Conservation (phyloP, 192 early-diverging fungal genomes). For the Podila epigama region DNA sequence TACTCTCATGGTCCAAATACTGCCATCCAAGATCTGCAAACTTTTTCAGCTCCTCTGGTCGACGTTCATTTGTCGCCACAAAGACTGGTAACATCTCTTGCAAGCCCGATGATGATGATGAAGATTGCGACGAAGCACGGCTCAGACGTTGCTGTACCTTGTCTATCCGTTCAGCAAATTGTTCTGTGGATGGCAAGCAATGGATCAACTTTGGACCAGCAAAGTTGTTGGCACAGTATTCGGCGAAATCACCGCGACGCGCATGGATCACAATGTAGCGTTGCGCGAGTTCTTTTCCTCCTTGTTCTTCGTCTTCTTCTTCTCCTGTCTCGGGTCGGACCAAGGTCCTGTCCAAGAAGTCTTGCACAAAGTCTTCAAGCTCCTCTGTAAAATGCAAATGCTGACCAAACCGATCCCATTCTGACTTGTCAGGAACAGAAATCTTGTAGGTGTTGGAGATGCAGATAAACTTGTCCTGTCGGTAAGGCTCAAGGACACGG, state of each 20-base stretch:
- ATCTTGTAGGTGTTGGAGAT: conserved; percentile 50
- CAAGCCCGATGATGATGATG: background rate
- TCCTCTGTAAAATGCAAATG: conserved; percentile 41
- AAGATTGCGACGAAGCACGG: conserved; percentile 9
- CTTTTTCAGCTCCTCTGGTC: conserved; percentile 46
- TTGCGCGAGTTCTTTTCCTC: no score
- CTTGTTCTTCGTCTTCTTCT: conserved; percentile 15
- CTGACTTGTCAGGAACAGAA: conserved; percentile 29
- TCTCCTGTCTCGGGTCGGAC: conserved; percentile 18
- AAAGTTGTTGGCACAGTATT: conserved; percentile 39
- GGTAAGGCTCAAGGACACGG: conserved; percentile 14
- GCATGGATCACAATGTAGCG: conserved; percentile 42
- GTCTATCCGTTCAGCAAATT: conserved; percentile 29
- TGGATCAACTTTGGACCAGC: conserved; percentile 33
- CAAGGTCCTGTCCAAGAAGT: conserved; percentile 28
- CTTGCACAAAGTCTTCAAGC: conserved; percentile 35
- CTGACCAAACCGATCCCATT: conserved; percentile 45
- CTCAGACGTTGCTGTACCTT: conserved; percentile 18
- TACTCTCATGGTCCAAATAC: conserved; percentile 36
- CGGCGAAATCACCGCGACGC: conserved; percentile 42
- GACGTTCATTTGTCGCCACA: conserved; percentile 39
- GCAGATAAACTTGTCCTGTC: conserved; percentile 35
- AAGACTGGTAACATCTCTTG: conserved; percentile 36
- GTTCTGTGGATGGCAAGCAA: conserved; percentile 41
- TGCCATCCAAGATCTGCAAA: conserved; percentile 42